Evolutionary conservation across 257 asterid species (phyloP).

Genomic region (Paulownia fortunei): DNA sequence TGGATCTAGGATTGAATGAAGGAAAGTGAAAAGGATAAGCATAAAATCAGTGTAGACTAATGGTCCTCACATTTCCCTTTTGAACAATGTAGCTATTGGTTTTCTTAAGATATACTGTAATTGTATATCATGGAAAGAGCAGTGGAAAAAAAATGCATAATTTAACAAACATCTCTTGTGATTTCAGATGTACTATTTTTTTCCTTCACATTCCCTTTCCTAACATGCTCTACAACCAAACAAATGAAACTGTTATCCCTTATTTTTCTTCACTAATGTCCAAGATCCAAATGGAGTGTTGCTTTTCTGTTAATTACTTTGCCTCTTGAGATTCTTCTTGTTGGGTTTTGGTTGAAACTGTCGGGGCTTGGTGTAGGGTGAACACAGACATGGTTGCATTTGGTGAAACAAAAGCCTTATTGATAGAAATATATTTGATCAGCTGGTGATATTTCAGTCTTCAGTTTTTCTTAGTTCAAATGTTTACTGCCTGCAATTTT

Average conservation of each 20-base stretch:
- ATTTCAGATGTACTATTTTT: neutral
- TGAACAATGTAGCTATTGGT: neutral
- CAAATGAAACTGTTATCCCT: neutral
- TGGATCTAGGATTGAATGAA: conserved; percentile 1
- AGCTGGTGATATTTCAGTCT: neutral
- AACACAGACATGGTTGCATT: neutral
- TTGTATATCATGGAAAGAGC: neutral
- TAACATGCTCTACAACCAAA: too few species aligned
- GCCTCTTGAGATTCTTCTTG: neutral
- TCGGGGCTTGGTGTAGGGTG: neutral
- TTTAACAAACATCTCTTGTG: neutral
- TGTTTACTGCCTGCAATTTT: neutral
- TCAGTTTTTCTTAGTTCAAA: neutral
- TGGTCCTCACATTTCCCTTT: neutral
- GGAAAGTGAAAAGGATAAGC: neutral
- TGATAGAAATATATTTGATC: neutral
- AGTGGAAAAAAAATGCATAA: neutral
- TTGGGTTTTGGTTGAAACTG: neutral
- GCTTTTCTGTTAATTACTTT: neutral
- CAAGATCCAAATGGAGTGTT: neutral
- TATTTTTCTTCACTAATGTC: neutral
- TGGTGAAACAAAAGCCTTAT: neutral
- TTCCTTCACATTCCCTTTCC: neutral
- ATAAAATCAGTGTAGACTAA: neutral
- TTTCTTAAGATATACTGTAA: neutral